phyloP scores from a whole-genome alignment of 768 basidiomycete species.

The Termitomyces titanicus region DNA sequence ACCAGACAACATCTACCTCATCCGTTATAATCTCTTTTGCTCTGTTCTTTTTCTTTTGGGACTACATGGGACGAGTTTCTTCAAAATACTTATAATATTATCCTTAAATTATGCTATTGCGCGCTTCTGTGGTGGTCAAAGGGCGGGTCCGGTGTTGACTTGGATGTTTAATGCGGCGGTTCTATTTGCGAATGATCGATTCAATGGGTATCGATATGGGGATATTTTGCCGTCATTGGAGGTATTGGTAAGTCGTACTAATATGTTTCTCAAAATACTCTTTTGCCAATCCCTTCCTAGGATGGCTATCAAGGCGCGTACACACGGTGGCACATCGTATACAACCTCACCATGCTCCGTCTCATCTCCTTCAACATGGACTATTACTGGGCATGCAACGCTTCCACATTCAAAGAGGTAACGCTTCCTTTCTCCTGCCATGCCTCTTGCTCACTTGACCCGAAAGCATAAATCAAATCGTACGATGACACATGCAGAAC shows the following conservation, averaged over 20 bases:
- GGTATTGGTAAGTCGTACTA: constrained; percentile 51
- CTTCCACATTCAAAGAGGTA: constrained; percentile 35
- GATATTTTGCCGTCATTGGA: constrained; percentile 50
- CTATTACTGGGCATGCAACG: constrained; percentile 75
- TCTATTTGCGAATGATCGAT: constrained; percentile 74
- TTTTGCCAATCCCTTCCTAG: constrained; percentile 29
- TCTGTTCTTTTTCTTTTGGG: constrained; percentile 62
- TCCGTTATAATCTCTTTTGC: constrained; percentile 59
- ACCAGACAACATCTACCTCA: constrained; percentile 29
- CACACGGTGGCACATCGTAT: constrained; percentile 89
- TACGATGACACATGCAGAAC: constrained; percentile 52
- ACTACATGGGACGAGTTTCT: constrained; percentile 75
- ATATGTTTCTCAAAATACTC: neutral
- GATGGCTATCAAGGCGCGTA: constrained; percentile 71
- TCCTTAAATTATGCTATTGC: constrained; percentile 65
- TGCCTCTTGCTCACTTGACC: neutral
- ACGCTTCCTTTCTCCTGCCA: constrained; percentile 20
- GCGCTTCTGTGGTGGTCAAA: constrained; percentile 38
- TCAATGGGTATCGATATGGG: constrained; percentile 70
- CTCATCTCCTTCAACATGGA: constrained; percentile 94
- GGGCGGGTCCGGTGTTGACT: constrained; percentile 47
- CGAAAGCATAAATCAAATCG: constrained; percentile 13
- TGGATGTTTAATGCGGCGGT: constrained; percentile 78
- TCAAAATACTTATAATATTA: constrained; percentile 79
- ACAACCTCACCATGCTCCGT: constrained; percentile 95